Base-by-base conservation (phyloP, 1,284 basidiomycete genomes). In the Melampsora larici-populina region DNA sequence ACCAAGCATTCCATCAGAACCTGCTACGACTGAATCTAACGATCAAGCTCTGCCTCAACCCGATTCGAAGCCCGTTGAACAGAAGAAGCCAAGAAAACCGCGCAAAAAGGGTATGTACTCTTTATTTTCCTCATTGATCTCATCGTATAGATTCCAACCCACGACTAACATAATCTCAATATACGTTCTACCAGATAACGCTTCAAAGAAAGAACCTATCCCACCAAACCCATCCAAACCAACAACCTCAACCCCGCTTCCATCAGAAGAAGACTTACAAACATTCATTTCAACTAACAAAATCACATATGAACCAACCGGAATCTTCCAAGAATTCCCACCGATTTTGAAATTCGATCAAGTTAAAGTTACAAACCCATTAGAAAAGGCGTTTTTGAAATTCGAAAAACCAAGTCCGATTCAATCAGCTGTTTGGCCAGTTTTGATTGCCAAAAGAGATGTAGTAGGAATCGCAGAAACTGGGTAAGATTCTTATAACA, bases 391-490 rank as follows among this genome's bases (percentile, higher is more conserved):
- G 26, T 90, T 94, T 79, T 85, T 84, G 78, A 85, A 87, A 11
- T 99, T 96, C 86, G 88, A 90, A 78, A 90, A 92, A 81, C 97
- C 97, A 0, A 97, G 95, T 0, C 94, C 96, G 0, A 95, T 99
- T 78, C 96, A 99, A 84, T 90, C 94, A 5, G 97, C 93, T 82
- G 90, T 94, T 46, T 99, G 96, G 96, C 94, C 94, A 3, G 90
- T 92, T 24, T 88, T 93, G 7, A 86, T 98, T 40, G 87, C 88
- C 70, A 92, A 92, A 64, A n/a, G 74, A 24, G 94, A 98, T 84
- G 92, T 97, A 0, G 91, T 99, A 48, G 96, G 96, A 78, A 94
- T 99, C 79, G 96, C 97, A 18, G 95, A 99, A 87, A 99, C 96
- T 1, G 97, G 95, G 81, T 93, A 89, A 89, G 90, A 80, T n/a